Percentiles rank a stretch among this genome's conserved stretches.
These are phyloP conservation scores for Discostella pseudostelligera DNA, from an alignment of 108 stramenopile genomes.

Conservation along the genomic window DNA sequence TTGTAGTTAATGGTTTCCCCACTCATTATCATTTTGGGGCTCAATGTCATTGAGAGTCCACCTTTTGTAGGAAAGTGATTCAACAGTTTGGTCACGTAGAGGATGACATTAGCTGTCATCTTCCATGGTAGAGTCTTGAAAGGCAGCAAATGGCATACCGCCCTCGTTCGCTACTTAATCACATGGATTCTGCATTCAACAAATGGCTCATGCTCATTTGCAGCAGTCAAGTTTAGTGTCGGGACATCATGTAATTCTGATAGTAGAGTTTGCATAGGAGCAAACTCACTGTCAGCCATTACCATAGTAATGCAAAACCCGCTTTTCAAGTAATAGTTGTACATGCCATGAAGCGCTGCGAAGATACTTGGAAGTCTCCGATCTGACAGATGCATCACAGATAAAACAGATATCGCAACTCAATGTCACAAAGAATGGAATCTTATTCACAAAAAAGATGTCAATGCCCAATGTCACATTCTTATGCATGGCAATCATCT, in stretches of 20 bases:
- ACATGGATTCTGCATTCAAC: conserved; percentile 10
- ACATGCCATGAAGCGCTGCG: background rate
- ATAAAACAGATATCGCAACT: background rate
- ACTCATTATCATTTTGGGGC: conserved; percentile 11
- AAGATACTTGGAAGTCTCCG: background rate
- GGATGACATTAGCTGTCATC: background rate
- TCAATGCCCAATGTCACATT: background rate
- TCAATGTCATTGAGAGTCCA: background rate
- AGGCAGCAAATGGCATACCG: conserved; percentile 3
- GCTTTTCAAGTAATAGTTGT: background rate
- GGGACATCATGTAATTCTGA: background rate
- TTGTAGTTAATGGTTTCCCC: conserved; percentile 13
- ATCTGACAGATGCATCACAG: conserved; percentile 8
- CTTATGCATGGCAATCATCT: background rate
- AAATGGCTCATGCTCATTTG: conserved; percentile 3
- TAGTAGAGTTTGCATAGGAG: background rate
- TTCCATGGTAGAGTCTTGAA: background rate
- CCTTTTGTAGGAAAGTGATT: conserved; percentile 6
- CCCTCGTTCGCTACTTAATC: conserved; percentile 11
- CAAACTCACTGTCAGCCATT: conserved; percentile 6
- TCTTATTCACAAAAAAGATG: background rate
- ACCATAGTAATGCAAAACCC: conserved; percentile 4
- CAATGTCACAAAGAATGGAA: background rate
- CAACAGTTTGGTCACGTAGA: background rate
- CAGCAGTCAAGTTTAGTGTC: background rate